Conservation (phyloP, 257 asterid species). For the Thymus quinquecostatus region DNA sequence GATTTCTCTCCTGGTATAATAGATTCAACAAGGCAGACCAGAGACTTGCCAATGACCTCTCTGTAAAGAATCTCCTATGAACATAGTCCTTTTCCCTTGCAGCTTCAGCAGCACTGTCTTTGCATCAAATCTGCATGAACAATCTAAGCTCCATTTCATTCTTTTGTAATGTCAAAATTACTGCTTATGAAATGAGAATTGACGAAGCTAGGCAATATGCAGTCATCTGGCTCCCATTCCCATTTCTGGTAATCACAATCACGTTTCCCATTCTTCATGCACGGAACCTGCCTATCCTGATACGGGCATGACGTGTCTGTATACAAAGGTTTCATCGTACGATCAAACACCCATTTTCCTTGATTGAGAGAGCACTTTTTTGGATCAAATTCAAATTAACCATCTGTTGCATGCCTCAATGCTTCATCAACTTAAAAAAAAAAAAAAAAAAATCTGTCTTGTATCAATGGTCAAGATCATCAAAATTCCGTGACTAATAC, state of each 20-base stretch:
- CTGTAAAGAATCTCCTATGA: slow-evolving; percentile 90
- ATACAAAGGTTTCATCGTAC: slow-evolving; percentile 67
- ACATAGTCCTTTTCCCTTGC: slow-evolving; percentile 86
- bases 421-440: slow-evolving; percentile 30
- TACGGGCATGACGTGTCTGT: slow-evolving; percentile 77
- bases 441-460: slow-evolving; percentile 30
- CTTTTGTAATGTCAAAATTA: not conserved
- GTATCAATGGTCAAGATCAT: not conserved
- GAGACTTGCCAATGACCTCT: slow-evolving; percentile 95
- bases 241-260: slow-evolving; percentile 72
- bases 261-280: slow-evolving; percentile 74
- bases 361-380: slow-evolving; percentile 66
- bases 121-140: slow-evolving; percentile 68
- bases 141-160: not conserved
- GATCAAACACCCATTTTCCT: slow-evolving; percentile 87
- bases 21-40: slow-evolving; percentile 80
- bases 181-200: not conserved
- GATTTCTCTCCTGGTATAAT: slow-evolving; percentile 70
- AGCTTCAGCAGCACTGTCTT: slow-evolving; percentile 59
- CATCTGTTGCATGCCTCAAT: slow-evolving; percentile 66
- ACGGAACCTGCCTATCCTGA: slow-evolving; percentile 80
- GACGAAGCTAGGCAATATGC: slow-evolving; percentile 79
- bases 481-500: not conserved
- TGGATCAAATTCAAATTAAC: slow-evolving; percentile 75
- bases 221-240: slow-evolving; percentile 94